Evolutionary conservation across 2,329 filamentous ascomycete species (phyloP).

Genomic region (Pseudogymnoascus sp.): DNA sequence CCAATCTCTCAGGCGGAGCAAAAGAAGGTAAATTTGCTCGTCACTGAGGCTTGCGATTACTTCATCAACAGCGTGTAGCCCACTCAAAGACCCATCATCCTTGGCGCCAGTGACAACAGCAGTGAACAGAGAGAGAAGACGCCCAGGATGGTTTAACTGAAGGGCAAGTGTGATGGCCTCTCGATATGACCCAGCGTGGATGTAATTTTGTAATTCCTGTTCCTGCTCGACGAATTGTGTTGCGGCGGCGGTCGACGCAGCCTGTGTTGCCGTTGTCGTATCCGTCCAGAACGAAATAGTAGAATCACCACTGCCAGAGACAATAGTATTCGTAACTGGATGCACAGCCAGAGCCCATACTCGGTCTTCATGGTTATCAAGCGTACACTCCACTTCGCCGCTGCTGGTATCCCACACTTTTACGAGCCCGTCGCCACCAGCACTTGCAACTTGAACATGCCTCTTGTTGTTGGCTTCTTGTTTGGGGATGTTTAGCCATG

Average conservation of each 20-base stretch:
- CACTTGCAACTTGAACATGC: conserved; percentile 68
- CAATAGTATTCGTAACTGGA: conserved; percentile 60
- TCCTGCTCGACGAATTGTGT: conserved; percentile 84
- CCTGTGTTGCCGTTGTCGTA: conserved; percentile 72
- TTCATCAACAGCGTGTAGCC: conserved; percentile 66
- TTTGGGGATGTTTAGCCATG: conserved; percentile 62
- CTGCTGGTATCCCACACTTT: conserved; percentile 90
- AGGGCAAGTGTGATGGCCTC: conserved; percentile 88
- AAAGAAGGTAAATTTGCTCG: conserved; percentile 75
- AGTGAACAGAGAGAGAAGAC: conserved; percentile 76
- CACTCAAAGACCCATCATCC: conserved; percentile 56
- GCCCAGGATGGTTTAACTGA: conserved; percentile 86
- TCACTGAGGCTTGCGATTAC: conserved; percentile 73
- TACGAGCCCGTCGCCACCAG: conserved; percentile 87
- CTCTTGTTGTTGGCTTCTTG: conserved; percentile 45
- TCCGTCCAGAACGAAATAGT: conserved; percentile 95
- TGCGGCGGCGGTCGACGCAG: conserved; percentile 63
- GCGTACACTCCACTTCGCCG: conserved; percentile 77
- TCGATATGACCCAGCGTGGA: conserved; percentile 77
- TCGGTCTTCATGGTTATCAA: conserved; percentile 94
- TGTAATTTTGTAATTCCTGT: conserved; percentile 88
- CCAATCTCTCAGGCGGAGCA: conserved; percentile 85
- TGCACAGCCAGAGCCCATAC: conserved; percentile 84
- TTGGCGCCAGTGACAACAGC: conserved; percentile 58
- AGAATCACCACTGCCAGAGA: conserved; percentile 87